These are phyloP conservation scores for Lachancea waltii DNA, from an alignment of 805 yeast genomes.

Conservation along the genomic window DNA sequence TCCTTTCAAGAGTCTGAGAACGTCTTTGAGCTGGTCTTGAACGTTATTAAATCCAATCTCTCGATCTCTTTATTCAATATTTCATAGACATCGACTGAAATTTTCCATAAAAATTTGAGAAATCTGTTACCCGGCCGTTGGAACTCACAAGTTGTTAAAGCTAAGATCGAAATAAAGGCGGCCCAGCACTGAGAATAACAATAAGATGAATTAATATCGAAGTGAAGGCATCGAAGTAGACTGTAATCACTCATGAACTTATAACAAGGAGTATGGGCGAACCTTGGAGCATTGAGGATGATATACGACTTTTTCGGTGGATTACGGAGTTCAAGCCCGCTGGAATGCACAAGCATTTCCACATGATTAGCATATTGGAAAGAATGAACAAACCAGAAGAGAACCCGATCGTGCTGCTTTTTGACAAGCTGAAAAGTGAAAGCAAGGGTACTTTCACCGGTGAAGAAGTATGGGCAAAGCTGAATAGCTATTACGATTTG, in stretches of 20 bases:
- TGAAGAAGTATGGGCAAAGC: constrained; percentile 51
- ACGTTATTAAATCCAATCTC: background rate
- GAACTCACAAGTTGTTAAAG: no score
- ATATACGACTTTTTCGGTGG: constrained; percentile 52
- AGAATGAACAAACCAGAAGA: constrained; percentile 37
- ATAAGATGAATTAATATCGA: no score
- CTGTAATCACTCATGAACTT: no score
- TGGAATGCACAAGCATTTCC: constrained; percentile 44
- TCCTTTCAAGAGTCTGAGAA: no score
- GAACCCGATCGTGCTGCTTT: constrained; percentile 32
- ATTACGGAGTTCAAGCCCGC: constrained; percentile 64
- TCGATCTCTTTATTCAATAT: no score
- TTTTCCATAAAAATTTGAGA: no score
- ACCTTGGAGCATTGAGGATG: constrained; percentile 57
- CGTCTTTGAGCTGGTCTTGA: background rate
- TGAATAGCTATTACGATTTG: constrained; percentile 49
- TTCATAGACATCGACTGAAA: no score
- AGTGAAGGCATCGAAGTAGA: no score
- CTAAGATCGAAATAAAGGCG: no score
- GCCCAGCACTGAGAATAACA: no score
- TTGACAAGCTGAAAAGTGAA: constrained; percentile 11
- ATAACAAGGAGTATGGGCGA: constrained; percentile 10
- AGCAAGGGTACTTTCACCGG: constrained; percentile 35
- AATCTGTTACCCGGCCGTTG: no score
- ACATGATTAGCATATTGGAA: constrained; percentile 34